Evolutionary conservation across 2,329 filamentous ascomycete species (phyloP), one percentile per base, ranked within the genome.

Genomic region (Neonectria punicea): DNA sequence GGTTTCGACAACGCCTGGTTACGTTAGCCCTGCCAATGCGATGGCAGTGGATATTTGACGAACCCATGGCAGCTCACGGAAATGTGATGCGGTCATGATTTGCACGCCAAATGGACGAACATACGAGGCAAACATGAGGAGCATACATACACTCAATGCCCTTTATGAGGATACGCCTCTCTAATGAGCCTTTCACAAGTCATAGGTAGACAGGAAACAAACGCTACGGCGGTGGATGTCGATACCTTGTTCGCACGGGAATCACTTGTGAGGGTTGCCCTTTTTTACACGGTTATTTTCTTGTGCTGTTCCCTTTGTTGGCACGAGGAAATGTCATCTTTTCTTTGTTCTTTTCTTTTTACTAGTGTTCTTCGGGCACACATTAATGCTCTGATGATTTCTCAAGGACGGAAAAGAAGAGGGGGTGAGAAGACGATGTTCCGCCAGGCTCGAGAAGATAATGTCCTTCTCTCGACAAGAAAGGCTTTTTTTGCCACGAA

Each of bases 171-270:
- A 71, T 25, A 62, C 47, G 64, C 63, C 58, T 73, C 66, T 66
- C 34, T 74, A 74, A 74, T 74, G 72, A 73, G 47, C 65, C 65
- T 65, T 66, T 69, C 60, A 70, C 65, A 71, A 73, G 67, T 72
- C 71, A 70, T 70, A 73, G 70, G 70, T 73, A 74, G 72, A 74
- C 69, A 69, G 69, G 66, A 73, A 66, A 69, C 65, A 72, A 64
- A 58, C 54, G 61, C 53, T 71, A 59, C 53, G 70, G 70, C 66
- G 56, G 36, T 36, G 59, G 60, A 60, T 69, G 66, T 69, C 64
- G 69, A 61, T 74, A 66, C 72, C 72, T 73, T 69, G 70, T 73
- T 66, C 68, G 62, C 67, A 55, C 69, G 69, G 64, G 70, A 63
- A 71, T 68, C 61, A 64, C 59, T 71, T 68, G 70, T 65, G 63